Base-by-base conservation (phyloP, 352 stramenopile genomes). In the Phytopythium litorale region DNA sequence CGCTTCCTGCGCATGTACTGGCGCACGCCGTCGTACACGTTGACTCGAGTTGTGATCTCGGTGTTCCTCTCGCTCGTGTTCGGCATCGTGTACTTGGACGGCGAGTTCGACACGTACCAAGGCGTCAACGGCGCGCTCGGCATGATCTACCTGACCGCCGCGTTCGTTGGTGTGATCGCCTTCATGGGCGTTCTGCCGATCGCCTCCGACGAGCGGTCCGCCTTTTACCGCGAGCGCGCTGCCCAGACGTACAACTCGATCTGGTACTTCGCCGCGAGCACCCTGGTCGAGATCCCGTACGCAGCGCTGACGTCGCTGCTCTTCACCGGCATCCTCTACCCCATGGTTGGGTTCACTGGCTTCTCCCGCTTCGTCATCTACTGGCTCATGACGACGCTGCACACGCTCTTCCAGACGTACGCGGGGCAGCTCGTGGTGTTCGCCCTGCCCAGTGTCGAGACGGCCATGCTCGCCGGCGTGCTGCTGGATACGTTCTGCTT, bases 181-280 rank as follows among this genome's bases (percentile, higher is more conserved):
- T 81, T 94, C 45, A 72, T 88, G 46, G 83, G 65, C 7, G 75
- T 88, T 16, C 60, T 96, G 18, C 72, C 83, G n/a, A 66, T 94
- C 16, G 77, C 92, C 33, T 65, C 84, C 56, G 73, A 78, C 33
- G 85, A 96, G 58, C 76, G 91, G 35, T 83, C 90, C 30, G 80
- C 89, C 54, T 98, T 92, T 65, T 98, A 98, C 78, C 75, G 90
- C 1, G 75, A 84, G 58, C 79, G 88, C 57, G 70, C 84, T 23
- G 79, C 87, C 15, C 65, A 89, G 58, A 97, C 94, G 62, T 98
- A 98, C 61, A 75, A 84, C 42, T 60, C 79, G 25, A 65, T 70
- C 16, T 78, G 84, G 55, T 91, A 97, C 59, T 76, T 76, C 42
- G 43, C 94, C 11, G 78, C 84, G 6, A 84, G 81, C 37, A 89